These are phyloP conservation scores for Aspergillus latus DNA, from an alignment of 2,329 filamentous ascomycete species.

Conservation along the genomic window DNA sequence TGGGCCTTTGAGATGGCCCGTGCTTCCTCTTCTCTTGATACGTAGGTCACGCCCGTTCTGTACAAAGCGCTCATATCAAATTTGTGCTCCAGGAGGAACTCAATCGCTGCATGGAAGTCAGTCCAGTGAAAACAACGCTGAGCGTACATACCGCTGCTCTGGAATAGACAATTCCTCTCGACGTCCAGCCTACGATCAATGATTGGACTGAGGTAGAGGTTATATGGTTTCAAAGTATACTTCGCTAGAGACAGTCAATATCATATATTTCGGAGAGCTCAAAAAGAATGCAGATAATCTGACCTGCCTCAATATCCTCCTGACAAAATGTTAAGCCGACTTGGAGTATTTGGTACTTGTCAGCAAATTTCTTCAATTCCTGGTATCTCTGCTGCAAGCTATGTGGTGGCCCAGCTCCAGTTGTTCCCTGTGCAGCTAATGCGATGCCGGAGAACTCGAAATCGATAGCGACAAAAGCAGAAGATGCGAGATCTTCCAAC, in stretches of 20 bases:
- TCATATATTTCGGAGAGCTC: not conserved
- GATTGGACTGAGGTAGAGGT: slow-evolving; percentile 62
- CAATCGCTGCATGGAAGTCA: slow-evolving; percentile 46
- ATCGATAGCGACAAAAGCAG: slow-evolving; percentile 64
- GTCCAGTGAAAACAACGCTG: not conserved
- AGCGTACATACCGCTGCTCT: slow-evolving; percentile 50
- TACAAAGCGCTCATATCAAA: slow-evolving; percentile 61
- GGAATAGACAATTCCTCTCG: slow-evolving; percentile 60
- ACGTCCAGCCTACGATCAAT: slow-evolving; percentile 54
- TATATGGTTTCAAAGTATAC: slow-evolving; percentile 64
- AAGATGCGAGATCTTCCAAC: slow-evolving; percentile 57
- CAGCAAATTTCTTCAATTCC: slow-evolving; percentile 60
- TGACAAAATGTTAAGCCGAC: slow-evolving; percentile 66
- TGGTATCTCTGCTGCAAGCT: slow-evolving; percentile 59
- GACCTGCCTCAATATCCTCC: slow-evolving; percentile 55
- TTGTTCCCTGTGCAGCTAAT: slow-evolving; percentile 36
- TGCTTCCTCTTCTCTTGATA: slow-evolving; percentile 60
- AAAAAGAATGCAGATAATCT: slow-evolving; percentile 10
- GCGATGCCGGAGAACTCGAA: slow-evolving; percentile 67
- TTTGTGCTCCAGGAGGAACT: slow-evolving; percentile 59
- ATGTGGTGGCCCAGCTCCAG: slow-evolving; percentile 45
- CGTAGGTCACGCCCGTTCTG: slow-evolving; percentile 59
- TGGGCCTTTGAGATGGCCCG: slow-evolving; percentile 47
- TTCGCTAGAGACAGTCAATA: slow-evolving; percentile 33
- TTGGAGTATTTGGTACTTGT: slow-evolving; percentile 65